Evolutionary conservation across 306 rosid species (phyloP).

Genomic region (Corylus avellana): DNA sequence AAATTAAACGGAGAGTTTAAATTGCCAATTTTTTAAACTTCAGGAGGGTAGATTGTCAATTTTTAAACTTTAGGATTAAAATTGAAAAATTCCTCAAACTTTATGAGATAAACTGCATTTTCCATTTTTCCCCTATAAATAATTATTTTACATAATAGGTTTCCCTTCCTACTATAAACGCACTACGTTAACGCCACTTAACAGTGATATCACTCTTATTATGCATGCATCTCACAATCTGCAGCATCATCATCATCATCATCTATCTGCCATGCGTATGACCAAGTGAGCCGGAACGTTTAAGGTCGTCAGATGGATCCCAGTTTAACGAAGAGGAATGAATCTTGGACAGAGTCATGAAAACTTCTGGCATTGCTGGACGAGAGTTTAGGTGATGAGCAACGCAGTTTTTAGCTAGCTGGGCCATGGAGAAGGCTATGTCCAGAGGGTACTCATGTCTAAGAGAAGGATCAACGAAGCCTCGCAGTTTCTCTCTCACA

Average conservation of each 20-base stretch:
- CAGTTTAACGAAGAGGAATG: constrained; percentile 57
- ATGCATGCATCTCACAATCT: neutral
- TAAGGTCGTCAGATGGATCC: constrained; percentile 67
- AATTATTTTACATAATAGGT: too few species aligned
- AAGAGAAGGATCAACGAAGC: constrained; percentile 58
- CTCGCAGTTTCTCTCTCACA: constrained; percentile 52
- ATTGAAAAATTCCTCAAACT: too few species aligned
- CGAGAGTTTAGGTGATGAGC: constrained; percentile 48
- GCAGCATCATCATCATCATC: neutral
- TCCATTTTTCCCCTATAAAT: too few species aligned
- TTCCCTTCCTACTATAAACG: too few species aligned
- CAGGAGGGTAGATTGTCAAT: too few species aligned
- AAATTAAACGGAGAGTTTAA: too few species aligned
- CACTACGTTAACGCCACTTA: too few species aligned
- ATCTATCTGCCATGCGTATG: constrained; percentile 36
- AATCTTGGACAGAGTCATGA: constrained; percentile 59
- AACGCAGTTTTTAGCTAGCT: constrained; percentile 61
- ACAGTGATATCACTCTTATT: too few species aligned
- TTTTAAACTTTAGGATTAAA: too few species aligned
- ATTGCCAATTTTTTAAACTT: too few species aligned
- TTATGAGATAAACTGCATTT: too few species aligned
- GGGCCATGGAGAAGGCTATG: constrained; percentile 64
- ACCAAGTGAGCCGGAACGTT: constrained; percentile 43
- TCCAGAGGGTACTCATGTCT: constrained; percentile 59
- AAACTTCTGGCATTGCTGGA: constrained; percentile 51